A percentile compares a stretch with the other conserved stretches of the same genome.
phyloP scores from a whole-genome alignment of 2,329 filamentous ascomycete species.

The Stagonosporopsis tanaceti region DNA sequence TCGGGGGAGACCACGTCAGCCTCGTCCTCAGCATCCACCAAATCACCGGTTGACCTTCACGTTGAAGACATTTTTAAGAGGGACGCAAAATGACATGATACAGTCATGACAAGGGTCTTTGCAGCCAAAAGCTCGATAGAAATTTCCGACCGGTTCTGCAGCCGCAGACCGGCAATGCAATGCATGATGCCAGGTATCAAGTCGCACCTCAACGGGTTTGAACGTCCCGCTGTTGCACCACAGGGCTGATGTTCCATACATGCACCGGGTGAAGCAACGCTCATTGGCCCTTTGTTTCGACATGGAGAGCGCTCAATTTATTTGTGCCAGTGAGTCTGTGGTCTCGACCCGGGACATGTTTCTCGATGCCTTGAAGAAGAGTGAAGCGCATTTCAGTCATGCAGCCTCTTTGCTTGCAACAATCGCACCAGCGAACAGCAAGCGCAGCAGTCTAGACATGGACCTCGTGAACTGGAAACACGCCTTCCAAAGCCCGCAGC shows the following conservation, averaged over 20 bases:
- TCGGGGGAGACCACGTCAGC: slow-evolving; percentile 15
- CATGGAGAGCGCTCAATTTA: not conserved
- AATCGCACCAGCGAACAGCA: not conserved
- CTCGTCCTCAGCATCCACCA: slow-evolving; percentile 1
- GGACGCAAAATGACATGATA: slow-evolving; percentile 1
- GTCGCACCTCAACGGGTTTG: slow-evolving; percentile 17
- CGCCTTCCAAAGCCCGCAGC: not conserved
- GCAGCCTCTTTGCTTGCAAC: not conserved
- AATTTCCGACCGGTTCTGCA: slow-evolving; percentile 1
- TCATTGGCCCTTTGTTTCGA: slow-evolving; percentile 14
- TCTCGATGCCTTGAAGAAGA: not conserved
- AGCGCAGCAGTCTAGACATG: not conserved
- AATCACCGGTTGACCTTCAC: slow-evolving; percentile 6
- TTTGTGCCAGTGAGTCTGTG: slow-evolving; percentile 8
- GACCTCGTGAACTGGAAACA: not conserved
- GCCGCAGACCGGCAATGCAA: slow-evolving; percentile 5
- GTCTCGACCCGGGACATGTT: not conserved
- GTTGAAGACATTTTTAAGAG: not conserved
- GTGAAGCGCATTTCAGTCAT: not conserved
- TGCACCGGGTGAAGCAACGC: not conserved
- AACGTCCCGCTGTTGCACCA: slow-evolving; percentile 9
- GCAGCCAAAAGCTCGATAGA: not conserved
- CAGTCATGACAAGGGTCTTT: not conserved
- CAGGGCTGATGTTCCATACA: slow-evolving; percentile 13
- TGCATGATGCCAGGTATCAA: slow-evolving; percentile 9